Base-by-base conservation (phyloP, 2,329 filamentous ascomycete species). In the Diaporthe amygdali region DNA sequence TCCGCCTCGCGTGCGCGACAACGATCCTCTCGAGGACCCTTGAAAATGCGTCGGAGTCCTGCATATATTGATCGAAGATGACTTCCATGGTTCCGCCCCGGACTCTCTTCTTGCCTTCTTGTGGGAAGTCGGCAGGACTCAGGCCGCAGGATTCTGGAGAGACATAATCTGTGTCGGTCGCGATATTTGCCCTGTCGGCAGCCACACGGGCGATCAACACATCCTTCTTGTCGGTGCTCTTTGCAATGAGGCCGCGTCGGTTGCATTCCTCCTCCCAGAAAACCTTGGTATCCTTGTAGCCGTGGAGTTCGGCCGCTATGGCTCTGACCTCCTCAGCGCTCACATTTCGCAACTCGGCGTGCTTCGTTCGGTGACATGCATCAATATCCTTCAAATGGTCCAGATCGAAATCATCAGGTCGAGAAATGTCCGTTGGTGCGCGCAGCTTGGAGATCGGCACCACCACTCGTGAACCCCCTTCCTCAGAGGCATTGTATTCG, bases 61-160 rank as follows among this genome's bases (percentile, higher is more conserved):
- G 66, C 71, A 73, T 73, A 15, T 71, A 51, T 34, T 44, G 34
- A 25, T 73, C 69, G n/a, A 73, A 73, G 14, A 68, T 64, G n/a
- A 64, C 64, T 39, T 73, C 71, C 71, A 73, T 73, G 14, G 52
- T 61, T 4, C 71, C 69, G 8, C 71, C 71, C 6, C 71, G 66
- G 30, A 73, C 63, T 10, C 41, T 64, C 15, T 41, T 63, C 34
- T 66, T 68, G 56, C 71, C 71, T 37, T 69, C 51, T 34, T 46
- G 34, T 0, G 69, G 64, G 12, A 73, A 41, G 22, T 52, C 51
- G 17, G 39, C 27, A 5, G 69, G 25, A 8, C 17, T 51, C 5
- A 71, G 46, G n/a, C 55, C 41, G 14, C 71, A 69, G 30, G 64
- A 70, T 15, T 73, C 64, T 14, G 56, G 71, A 17, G 69, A 66